Evolutionary conservation across 805 yeast species (phyloP).

Genomic region (Lipomyces spencermartinsiae): DNA sequence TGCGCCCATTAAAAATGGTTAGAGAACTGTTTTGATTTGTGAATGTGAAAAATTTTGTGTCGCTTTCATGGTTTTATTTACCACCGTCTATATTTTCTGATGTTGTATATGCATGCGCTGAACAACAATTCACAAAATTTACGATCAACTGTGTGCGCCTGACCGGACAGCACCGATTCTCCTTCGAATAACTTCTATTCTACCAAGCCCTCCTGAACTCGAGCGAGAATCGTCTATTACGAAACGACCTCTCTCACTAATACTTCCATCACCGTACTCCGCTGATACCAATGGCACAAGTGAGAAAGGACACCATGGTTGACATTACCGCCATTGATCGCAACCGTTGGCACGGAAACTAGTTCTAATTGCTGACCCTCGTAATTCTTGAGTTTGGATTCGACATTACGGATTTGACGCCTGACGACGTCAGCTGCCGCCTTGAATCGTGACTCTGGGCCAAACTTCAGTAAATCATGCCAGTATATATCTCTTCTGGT

Average conservation of each 20-base stretch:
- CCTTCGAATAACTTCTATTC: not conserved
- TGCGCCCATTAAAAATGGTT: not conserved
- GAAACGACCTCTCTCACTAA: not conserved
- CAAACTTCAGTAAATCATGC: not conserved
- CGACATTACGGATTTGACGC: not conserved
- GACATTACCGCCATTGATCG: constrained; percentile 2
- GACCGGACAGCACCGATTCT: not conserved
- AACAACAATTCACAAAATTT: not conserved
- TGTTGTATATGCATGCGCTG: not conserved
- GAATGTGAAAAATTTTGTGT: not conserved
- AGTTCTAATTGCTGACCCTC: not conserved
- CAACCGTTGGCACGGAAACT: constrained; percentile 9
- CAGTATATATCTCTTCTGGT: not conserved
- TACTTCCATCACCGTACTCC: constrained; percentile 11
- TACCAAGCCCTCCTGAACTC: not conserved
- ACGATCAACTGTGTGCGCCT: not conserved
- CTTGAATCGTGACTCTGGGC: not conserved
- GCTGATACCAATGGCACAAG: constrained; percentile 6
- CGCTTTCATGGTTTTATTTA: not conserved
- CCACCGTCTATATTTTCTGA: not conserved
- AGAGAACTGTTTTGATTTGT: not conserved
- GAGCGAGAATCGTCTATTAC: not conserved
- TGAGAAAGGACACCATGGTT: constrained; percentile 2
- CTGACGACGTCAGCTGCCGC: constrained; percentile 1
- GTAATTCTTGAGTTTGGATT: not conserved